phyloP scores from a whole-genome alignment of 345 rosid genomes.

The Gossypium herbaceum region DNA sequence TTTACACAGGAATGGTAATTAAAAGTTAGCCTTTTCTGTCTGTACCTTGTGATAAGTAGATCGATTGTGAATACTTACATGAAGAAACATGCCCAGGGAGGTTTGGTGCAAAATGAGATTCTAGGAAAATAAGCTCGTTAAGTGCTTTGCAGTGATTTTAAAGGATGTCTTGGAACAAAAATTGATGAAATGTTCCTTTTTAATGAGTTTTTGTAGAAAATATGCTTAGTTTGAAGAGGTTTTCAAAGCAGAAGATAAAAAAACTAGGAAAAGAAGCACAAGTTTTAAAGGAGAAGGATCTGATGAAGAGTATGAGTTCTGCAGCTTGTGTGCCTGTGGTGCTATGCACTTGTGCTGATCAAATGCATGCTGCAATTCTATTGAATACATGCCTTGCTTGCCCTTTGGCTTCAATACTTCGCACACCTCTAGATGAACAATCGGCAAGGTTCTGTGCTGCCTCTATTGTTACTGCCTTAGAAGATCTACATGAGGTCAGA shows the following conservation, averaged over 20 bases:
- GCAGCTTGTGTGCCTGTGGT: conserved; percentile 65
- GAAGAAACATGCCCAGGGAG: neutral
- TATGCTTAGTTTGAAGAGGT: conserved; percentile 76
- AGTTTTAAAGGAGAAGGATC: conserved; percentile 71
- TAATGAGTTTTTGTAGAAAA: conserved; percentile 36
- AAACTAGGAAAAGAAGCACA: conserved; percentile 78
- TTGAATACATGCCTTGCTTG: conserved; percentile 69
- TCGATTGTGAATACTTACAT: neutral
- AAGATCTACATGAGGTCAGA: conserved; percentile 72
- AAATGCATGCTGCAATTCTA: conserved; percentile 58
- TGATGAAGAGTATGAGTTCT: conserved; percentile 57
- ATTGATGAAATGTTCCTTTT: conserved; percentile 17
- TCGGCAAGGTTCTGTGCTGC: conserved; percentile 74
- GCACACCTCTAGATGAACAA: conserved; percentile 64
- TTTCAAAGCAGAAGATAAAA: conserved; percentile 70
- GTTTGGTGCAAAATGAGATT: neutral
- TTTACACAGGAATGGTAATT: neutral
- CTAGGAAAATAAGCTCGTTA: neutral
- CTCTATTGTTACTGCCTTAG: conserved; percentile 64
- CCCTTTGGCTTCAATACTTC: conserved; percentile 74
- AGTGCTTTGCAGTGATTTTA: neutral
- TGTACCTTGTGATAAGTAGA: neutral
- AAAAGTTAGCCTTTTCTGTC: neutral
- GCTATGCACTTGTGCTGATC: conserved; percentile 66
- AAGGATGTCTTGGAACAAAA: conserved; percentile 2